Percentiles rank a stretch among this genome's conserved stretches.
Conservation (phyloP, 352 stramenopile species). For the Phytophthora crassamura region DNA sequence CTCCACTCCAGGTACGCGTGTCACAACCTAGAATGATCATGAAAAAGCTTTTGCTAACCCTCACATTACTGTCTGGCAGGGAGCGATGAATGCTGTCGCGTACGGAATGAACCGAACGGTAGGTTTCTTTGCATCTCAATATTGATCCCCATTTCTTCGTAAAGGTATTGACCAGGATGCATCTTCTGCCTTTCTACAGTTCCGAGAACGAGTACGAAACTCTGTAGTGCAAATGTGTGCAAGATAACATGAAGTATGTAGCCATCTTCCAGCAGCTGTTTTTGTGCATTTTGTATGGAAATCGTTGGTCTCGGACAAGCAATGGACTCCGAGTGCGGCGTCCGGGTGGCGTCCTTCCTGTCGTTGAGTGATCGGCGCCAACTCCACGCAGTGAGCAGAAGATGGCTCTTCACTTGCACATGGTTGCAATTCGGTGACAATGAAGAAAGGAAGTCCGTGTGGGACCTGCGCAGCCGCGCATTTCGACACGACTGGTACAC, state of each 20-base stretch:
- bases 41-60: background rate
- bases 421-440: slow-evolving; percentile 47
- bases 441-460: slow-evolving; percentile 46
- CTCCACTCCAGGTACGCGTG: slow-evolving; percentile 64
- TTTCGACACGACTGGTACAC: slow-evolving; percentile 67
- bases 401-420: slow-evolving; percentile 63
- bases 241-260: too few species aligned
- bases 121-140: background rate
- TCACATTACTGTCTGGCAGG: slow-evolving; percentile 35
- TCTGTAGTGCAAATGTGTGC: background rate
- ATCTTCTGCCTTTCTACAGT: slow-evolving; percentile 8
- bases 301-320: background rate
- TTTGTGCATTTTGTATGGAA: too few species aligned
- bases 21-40: background rate
- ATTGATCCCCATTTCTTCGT: background rate
- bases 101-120: slow-evolving; percentile 80
- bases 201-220: slow-evolving; percentile 20
- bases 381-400: slow-evolving; percentile 56
- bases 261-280: too few species aligned
- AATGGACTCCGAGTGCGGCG: slow-evolving; percentile 50
- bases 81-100: slow-evolving; percentile 58
- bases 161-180: background rate
- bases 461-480: slow-evolving; percentile 56
- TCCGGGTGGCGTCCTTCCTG: slow-evolving; percentile 48
- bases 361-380: slow-evolving; percentile 43